These are phyloP conservation scores for Trypanosoma mega DNA, from an alignment of 208 protist genomes.

Conservation along the genomic window DNA sequence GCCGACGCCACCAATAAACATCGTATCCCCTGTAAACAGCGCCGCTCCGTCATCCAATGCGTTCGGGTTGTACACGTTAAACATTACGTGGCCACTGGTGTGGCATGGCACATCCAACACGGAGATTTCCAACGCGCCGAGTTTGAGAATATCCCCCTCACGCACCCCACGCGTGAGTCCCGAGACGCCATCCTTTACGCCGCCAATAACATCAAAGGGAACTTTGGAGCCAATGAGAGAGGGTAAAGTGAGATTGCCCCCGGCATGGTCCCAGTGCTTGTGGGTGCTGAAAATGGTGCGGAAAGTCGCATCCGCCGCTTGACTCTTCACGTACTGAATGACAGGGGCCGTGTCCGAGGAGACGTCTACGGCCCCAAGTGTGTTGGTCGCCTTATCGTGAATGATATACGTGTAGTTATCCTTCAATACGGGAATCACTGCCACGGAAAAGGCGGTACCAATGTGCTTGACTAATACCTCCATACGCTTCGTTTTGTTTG, in stretches of 20 bases:
- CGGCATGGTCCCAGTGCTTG: slow-evolving; percentile 93
- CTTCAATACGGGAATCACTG: slow-evolving; percentile 76
- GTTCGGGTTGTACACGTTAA: slow-evolving; percentile 41
- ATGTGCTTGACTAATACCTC: slow-evolving; percentile 31
- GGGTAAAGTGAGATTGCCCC: slow-evolving; percentile 77
- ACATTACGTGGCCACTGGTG: slow-evolving; percentile 86
- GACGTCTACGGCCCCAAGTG: slow-evolving; percentile 84
- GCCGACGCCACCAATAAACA: slow-evolving; percentile 93
- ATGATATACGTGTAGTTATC: slow-evolving; percentile 94
- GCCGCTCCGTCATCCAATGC: slow-evolving; percentile 42
- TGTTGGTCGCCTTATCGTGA: slow-evolving; percentile 58
- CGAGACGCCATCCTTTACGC: slow-evolving; percentile 66
- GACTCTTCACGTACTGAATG: slow-evolving; percentile 34
- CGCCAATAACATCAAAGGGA: slow-evolving; percentile 62
- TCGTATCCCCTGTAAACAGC: slow-evolving; percentile 94
- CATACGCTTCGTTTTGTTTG: slow-evolving; percentile 36
- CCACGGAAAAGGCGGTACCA: slow-evolving; percentile 68
- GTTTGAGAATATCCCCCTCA: slow-evolving; percentile 53
- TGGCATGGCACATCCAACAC: slow-evolving; percentile 87
- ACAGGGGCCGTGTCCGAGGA: slow-evolving; percentile 70
- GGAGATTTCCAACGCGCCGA: slow-evolving; percentile 64
- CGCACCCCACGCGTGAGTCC: slow-evolving; percentile 58
- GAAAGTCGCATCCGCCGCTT: slow-evolving; percentile 26
- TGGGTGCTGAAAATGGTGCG: slow-evolving; percentile 89
- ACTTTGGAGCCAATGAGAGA: slow-evolving; percentile 19